Evolutionary conservation across 441 rosid species (phyloP).

Genomic region (Eruca vesicaria): DNA sequence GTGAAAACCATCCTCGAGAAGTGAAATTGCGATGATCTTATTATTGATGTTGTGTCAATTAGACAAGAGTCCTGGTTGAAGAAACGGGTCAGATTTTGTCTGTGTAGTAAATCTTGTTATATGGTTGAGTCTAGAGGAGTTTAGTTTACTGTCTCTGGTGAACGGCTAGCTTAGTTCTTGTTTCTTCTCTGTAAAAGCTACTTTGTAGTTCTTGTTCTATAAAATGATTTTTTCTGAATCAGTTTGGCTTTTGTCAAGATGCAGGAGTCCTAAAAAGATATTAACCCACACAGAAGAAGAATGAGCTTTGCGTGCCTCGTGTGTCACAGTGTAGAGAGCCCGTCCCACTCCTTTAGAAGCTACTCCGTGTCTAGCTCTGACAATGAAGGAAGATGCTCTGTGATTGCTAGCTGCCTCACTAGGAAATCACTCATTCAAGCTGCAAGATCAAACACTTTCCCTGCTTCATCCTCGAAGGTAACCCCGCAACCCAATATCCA

Average conservation of each 20-base stretch:
- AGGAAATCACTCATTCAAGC: constrained; percentile 61
- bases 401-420: constrained; percentile 68
- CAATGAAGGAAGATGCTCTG: constrained; percentile 79
- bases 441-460: constrained; percentile 46
- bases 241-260: neutral
- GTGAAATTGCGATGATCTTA: neutral
- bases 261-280: constrained; percentile 17
- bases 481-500: constrained; percentile 72
- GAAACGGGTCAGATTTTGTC: neutral
- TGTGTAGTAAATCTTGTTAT: neutral
- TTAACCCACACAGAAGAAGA: constrained; percentile 10
- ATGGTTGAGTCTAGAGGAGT: neutral
- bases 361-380: constrained; percentile 91
- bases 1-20: neutral
- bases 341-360: constrained; percentile 87
- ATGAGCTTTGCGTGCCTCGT: constrained; percentile 92
- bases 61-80: neutral
- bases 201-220: neutral
- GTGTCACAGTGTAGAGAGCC: constrained; percentile 87
- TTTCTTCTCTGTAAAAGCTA: too few relatives aligned
- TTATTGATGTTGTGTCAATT: neutral
- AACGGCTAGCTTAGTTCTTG: neutral
- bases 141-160: neutral
- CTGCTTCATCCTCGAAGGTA: constrained; percentile 66
- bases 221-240: neutral